These are phyloP conservation scores for Globomyces pollinis-pini DNA, from an alignment of 192 early-diverging fungal genomes.

Conservation along the genomic window DNA sequence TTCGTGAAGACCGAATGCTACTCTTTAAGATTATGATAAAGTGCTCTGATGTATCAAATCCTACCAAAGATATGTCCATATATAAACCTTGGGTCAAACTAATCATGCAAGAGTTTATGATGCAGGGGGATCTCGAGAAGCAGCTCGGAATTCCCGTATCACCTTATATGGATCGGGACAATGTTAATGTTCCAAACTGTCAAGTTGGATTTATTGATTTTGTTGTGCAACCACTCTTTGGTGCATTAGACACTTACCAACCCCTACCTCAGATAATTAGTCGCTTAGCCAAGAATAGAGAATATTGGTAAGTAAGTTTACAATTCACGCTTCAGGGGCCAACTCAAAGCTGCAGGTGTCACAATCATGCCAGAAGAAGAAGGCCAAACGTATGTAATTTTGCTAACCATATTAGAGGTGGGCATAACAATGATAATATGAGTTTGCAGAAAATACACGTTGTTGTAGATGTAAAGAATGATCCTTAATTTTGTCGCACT, in stretches of 20 bases:
- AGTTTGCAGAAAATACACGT: too few relatives aligned
- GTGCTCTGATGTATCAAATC: conserved; percentile 50
- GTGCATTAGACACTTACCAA: conserved; percentile 27
- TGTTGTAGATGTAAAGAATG: too few relatives aligned
- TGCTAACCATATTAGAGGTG: too few relatives aligned
- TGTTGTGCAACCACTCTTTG: conserved; percentile 34
- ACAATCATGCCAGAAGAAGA: conserved; percentile 9
- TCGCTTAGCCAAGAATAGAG: conserved; percentile 22
- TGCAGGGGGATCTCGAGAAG: conserved; percentile 45
- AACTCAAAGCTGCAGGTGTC: conserved; percentile 8
- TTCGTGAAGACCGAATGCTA: conserved; percentile 34
- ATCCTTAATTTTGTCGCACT: too few relatives aligned
- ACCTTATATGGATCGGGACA: conserved; percentile 46
- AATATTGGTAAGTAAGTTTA: conserved; percentile 28
- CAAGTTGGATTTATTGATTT: conserved; percentile 47
- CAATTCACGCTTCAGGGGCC: background rate
- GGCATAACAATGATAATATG: too few relatives aligned
- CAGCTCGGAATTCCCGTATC: conserved; percentile 31
- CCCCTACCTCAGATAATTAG: conserved; percentile 23
- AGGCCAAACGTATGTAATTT: too few relatives aligned
- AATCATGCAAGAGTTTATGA: conserved; percentile 40
- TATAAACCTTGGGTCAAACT: conserved; percentile 32
- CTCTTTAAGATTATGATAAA: conserved; percentile 48
- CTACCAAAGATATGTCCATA: conserved; percentile 33
- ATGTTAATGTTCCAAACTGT: conserved; percentile 34